A percentile compares a stretch with the other conserved stretches of the same genome.
These are phyloP conservation scores for Delonix regia DNA, from an alignment of 306 rosid species.

Conservation along the genomic window DNA sequence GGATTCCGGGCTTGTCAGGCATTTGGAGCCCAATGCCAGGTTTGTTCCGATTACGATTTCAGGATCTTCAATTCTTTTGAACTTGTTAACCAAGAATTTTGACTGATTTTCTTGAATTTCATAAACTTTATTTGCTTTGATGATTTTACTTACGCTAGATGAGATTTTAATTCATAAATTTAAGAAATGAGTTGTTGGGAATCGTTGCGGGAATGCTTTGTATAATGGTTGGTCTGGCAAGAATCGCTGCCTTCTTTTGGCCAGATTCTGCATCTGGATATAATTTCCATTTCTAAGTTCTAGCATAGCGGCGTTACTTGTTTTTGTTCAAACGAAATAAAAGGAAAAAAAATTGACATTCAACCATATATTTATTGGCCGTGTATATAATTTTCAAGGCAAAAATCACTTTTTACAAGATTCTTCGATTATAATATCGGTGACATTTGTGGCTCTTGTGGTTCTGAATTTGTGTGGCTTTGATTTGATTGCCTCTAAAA, in stretches of 20 bases:
- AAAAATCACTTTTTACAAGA: neutral
- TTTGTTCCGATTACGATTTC: slow-evolving; percentile 8
- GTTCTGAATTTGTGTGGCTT: neutral
- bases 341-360: neutral
- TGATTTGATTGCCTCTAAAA: neutral
- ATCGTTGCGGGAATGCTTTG: neutral
- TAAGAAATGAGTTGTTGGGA: neutral
- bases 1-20: slow-evolving; percentile 46
- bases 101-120: neutral
- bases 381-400: neutral
- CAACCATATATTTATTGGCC: neutral
- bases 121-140: neutral
- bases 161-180: neutral
- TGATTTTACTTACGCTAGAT: neutral
- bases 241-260: neutral
- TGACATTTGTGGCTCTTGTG: neutral
- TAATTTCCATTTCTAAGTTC: neutral
- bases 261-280: neutral
- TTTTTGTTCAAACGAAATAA: neutral
- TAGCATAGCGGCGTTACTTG: neutral
- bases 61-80: neutral
- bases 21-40: slow-evolving; percentile 75
- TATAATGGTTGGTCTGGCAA: neutral
- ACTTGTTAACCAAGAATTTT: neutral
- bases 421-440: neutral